phyloP scores from a whole-genome alignment of 495 filamentous ascomycete genomes.

The Xylaria nigripes region DNA sequence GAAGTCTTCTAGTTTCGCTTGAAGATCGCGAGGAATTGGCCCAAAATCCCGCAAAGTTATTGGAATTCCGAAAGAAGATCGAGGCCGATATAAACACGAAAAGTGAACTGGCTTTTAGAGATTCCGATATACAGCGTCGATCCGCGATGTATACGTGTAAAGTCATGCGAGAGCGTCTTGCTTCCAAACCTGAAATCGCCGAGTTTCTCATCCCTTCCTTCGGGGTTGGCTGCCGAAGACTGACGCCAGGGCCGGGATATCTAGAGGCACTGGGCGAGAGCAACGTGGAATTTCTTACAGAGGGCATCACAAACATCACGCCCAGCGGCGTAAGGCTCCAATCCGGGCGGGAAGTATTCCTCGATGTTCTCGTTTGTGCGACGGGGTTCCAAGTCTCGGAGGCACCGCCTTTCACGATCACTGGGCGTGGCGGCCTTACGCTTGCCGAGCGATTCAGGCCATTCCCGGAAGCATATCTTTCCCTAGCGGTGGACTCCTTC shows the following conservation, averaged over 20 bases:
- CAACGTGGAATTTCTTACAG: conserved; percentile 54
- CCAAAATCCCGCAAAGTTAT: conserved; percentile 23
- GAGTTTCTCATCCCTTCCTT: conserved; percentile 48
- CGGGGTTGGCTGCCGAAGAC: conserved; percentile 59
- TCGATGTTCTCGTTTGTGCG: conserved; percentile 56
- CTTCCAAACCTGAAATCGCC: conserved; percentile 29
- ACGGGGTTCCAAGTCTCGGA: conserved; percentile 57
- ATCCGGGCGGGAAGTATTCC: conserved; percentile 34
- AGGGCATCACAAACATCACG: conserved; percentile 47
- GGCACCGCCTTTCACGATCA: conserved; percentile 52
- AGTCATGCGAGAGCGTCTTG: conserved; percentile 29
- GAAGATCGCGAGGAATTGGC: conserved; percentile 29
- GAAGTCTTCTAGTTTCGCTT: conserved; percentile 20
- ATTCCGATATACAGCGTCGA: conserved; percentile 24
- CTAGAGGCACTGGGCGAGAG: conserved; percentile 55
- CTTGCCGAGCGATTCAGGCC: conserved; percentile 40
- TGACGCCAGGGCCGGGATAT: conserved; percentile 64
- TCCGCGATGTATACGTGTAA: conserved; percentile 17
- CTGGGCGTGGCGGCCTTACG: conserved; percentile 42
- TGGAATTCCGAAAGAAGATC: conserved; percentile 34
- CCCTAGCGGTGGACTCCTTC: conserved; percentile 53
- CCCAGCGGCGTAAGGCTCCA: conserved; percentile 40
- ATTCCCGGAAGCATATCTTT: conserved; percentile 56
- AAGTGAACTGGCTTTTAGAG: conserved; percentile 30
- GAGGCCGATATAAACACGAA: conserved; percentile 30